phyloP scores from a whole-genome alignment of 1,284 basidiomycete genomes.

The Sporisorium exsertum region DNA sequence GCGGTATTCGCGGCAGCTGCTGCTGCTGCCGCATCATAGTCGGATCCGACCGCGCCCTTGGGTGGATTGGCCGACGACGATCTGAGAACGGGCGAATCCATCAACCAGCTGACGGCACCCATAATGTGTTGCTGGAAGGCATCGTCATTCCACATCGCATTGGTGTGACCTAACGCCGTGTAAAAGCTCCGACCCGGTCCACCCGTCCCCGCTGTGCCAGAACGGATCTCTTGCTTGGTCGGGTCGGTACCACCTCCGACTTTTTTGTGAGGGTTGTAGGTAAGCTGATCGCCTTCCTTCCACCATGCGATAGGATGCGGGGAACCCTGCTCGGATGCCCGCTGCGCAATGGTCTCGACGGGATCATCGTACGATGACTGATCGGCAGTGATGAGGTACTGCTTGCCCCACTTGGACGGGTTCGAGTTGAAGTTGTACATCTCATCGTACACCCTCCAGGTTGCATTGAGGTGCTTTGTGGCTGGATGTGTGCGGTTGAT shows the following conservation, averaged over 20 bases:
- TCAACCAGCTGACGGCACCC: conserved; percentile 56
- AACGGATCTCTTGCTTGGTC: conserved; percentile 39
- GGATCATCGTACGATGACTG: conserved; percentile 46
- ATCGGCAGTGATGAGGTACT: conserved; percentile 55
- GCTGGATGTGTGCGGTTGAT: conserved; percentile 54
- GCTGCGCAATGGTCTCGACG: conserved; percentile 35
- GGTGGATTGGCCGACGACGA: conserved; percentile 27
- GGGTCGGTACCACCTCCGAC: conserved; percentile 56
- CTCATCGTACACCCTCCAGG: conserved; percentile 59
- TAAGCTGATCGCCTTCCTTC: conserved; percentile 55
- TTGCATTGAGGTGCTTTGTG: conserved; percentile 41
- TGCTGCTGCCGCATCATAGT: conserved; percentile 13
- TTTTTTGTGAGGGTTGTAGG: conserved; percentile 39
- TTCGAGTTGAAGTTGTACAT: conserved; percentile 61
- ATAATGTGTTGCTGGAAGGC: conserved; percentile 53
- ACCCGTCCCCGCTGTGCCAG: conserved; percentile 46
- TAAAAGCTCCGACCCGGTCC: conserved; percentile 56
- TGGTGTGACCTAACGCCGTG: conserved; percentile 56
- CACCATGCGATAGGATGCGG: conserved; percentile 64
- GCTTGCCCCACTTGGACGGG: conserved; percentile 46
- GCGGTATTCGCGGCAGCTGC: background rate
- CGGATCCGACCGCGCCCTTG: conserved; percentile 25
- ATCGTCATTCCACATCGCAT: conserved; percentile 50
- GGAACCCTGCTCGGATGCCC: conserved; percentile 41
- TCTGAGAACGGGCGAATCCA: conserved; percentile 45